Evolutionary conservation across 2,329 filamentous ascomycete species (phyloP).

Genomic region (Alternaria conjuncta): DNA sequence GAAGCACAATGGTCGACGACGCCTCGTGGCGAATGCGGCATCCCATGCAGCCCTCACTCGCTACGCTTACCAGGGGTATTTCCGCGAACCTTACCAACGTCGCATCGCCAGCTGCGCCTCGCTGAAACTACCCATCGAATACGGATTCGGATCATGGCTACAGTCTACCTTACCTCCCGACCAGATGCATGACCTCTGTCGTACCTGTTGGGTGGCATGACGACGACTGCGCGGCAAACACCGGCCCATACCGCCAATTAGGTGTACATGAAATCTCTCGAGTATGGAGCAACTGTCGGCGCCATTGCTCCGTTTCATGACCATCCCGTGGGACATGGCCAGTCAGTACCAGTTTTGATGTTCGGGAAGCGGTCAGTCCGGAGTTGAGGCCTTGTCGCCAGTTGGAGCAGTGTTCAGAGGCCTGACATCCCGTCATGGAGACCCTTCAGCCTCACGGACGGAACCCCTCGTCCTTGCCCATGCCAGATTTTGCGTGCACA

Average conservation of each 20-base stretch:
- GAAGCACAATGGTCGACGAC: slow-evolving; percentile 9
- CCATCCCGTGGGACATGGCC: slow-evolving; percentile 12
- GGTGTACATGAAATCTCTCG: slow-evolving; percentile 2
- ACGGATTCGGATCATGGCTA: slow-evolving; percentile 12
- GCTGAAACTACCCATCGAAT: slow-evolving; percentile 14
- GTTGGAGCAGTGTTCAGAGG: not conserved
- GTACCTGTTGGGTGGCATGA: slow-evolving; percentile 17
- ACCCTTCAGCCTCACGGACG: not conserved
- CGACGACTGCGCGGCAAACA: slow-evolving; percentile 15
- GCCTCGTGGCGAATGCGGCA: slow-evolving; percentile 21
- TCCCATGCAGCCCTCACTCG: slow-evolving; percentile 23
- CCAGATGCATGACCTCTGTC: slow-evolving; percentile 11
- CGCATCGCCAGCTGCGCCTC: slow-evolving; percentile 18
- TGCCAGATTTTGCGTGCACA: not conserved
- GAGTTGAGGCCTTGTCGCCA: slow-evolving; percentile 9
- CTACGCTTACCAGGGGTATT: slow-evolving; percentile 17
- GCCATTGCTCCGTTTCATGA: slow-evolving; percentile 13
- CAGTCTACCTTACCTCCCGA: slow-evolving; percentile 8
- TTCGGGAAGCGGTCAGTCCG: slow-evolving; percentile 17
- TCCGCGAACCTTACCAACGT: slow-evolving; percentile 14
- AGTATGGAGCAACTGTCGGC: slow-evolving; percentile 17
- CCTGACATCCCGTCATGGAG: not conserved
- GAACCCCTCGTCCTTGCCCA: not conserved
- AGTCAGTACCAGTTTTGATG: slow-evolving; percentile 10
- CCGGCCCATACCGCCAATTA: slow-evolving; percentile 15